Base-by-base conservation (phyloP, 768 basidiomycete species). In the Xerocomellus dryophilus region DNA sequence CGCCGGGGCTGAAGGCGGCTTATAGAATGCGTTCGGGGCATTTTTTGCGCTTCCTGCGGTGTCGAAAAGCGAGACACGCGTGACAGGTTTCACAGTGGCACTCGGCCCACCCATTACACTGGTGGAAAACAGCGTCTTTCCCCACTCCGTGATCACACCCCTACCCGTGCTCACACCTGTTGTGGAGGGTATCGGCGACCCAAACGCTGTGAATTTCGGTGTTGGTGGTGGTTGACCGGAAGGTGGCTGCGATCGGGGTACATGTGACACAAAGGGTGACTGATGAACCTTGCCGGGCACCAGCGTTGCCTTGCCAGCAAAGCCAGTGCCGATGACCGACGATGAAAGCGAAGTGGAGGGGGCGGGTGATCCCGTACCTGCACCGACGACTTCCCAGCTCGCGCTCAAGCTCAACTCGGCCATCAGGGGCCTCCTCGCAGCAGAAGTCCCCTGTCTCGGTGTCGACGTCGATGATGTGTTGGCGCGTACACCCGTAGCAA, bases 11-110 rank as follows among this genome's bases (percentile, higher is more conserved):
- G 69, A 58, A 4, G 81, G 78, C 0, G 83, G 85, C 35, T 78
- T 74, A 62, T 82, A 88, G 64, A 89, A 89, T 5, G 87, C 87
- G 57, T 88, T 89, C 21, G 74, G 76, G 9, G 78, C 75, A 31
- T 73, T 74, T 46, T 77, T 78, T 1, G 86, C 84, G 23, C 76
- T 77, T 17, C 76, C 74, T 2, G 62, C 48, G 2, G 78, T 76
- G 7, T 76, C 74, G 51, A 84, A 81, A 3, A 75, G 53, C 14
- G 66, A 65, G 50, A 67, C 34, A 64, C 46, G 53, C 2, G 57
- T 23, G 20, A 38, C 27, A 10, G 49, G 36, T 45, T 61, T 60
- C 47, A 21, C 29, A n/a, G 32, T 6, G 7, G 40, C 34, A 41
- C 56, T 53, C 5, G 48, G 23, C 17, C 38, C 55, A 23, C 54